Evolutionary conservation across 176 grass and related monocot species (phyloP).

Genomic region (Aegilops tauschii): DNA sequence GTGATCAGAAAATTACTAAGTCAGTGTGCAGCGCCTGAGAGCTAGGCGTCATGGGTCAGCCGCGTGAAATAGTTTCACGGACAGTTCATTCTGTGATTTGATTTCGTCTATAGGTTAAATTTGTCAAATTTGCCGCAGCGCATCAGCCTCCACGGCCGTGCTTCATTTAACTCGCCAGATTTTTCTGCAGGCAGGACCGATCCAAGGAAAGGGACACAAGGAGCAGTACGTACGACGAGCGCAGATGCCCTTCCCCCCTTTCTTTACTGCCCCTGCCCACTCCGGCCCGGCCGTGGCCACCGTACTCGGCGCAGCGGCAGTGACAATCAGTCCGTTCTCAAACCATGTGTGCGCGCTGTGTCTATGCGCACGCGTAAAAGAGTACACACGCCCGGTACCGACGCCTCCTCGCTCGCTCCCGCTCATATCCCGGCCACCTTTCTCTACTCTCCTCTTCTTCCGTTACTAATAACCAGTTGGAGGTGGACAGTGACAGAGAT

Average conservation of each 20-base stretch:
- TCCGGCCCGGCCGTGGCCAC: not conserved
- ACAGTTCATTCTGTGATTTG: too few relatives aligned
- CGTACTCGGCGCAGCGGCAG: not conserved
- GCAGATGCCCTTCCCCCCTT: not conserved
- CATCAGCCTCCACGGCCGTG: not conserved
- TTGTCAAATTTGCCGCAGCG: not conserved
- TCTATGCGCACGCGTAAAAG: too few relatives aligned
- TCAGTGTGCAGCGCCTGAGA: too few relatives aligned
- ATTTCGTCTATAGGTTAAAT: too few relatives aligned
- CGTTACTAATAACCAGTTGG: too few relatives aligned
- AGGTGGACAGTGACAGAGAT: not conserved
- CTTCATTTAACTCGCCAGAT: not conserved
- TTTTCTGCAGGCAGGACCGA: not conserved
- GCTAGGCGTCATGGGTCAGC: too few relatives aligned
- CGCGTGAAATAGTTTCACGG: too few relatives aligned
- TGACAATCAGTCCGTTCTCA: not conserved
- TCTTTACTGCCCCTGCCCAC: not conserved
- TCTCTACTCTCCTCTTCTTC: not conserved
- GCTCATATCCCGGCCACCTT: not conserved
- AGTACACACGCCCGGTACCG: not conserved
- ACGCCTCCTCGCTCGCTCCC: not conserved
- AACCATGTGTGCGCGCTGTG: too few relatives aligned
- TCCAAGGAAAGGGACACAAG: not conserved
- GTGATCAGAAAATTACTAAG: too few relatives aligned
- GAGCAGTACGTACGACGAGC: not conserved